phyloP scores from a whole-genome alignment of 352 stramenopile species.

The Globisporangium rhizosaccharum region DNA sequence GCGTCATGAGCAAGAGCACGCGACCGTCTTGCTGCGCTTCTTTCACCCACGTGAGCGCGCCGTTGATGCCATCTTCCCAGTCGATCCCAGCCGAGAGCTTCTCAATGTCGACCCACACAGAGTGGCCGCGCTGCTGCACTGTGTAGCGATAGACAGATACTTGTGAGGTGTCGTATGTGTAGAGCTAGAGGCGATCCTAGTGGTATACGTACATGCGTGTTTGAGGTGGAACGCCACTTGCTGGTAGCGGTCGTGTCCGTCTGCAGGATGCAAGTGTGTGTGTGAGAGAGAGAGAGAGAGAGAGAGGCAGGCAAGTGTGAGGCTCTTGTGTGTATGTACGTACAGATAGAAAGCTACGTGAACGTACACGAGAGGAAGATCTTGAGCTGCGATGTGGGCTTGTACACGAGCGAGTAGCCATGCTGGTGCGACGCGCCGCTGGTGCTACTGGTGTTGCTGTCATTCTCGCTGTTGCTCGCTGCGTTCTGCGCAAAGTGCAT shows the following conservation, averaged over 20 bases:
- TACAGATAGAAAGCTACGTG: neutral
- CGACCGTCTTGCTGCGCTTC: constrained; percentile 64
- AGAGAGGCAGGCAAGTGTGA: neutral
- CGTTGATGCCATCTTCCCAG: constrained; percentile 72
- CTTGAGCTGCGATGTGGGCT: constrained; percentile 42
- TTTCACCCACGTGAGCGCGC: constrained; percentile 57
- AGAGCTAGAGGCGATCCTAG: no score
- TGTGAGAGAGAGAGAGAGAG: neutral
- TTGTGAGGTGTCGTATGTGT: no score
- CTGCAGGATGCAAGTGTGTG: constrained; percentile 13
- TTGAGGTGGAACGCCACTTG: constrained; percentile 68
- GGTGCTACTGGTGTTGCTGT: neutral
- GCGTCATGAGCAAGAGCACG: constrained; percentile 75
- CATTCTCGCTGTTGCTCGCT: neutral
- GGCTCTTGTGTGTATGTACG: neutral
- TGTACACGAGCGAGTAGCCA: constrained; percentile 29
- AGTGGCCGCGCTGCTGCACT: constrained; percentile 62
- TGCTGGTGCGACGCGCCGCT: neutral
- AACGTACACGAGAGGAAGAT: constrained; percentile 69
- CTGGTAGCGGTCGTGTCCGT: constrained; percentile 73
- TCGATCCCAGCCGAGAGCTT: constrained; percentile 61
- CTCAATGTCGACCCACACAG: constrained; percentile 72
- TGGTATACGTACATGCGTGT: constrained; percentile 29
- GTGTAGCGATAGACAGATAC: neutral
- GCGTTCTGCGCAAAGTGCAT: constrained; percentile 5